Conservation (phyloP, 2,329 filamentous ascomycete species). For the Aschersonia sp. region DNA sequence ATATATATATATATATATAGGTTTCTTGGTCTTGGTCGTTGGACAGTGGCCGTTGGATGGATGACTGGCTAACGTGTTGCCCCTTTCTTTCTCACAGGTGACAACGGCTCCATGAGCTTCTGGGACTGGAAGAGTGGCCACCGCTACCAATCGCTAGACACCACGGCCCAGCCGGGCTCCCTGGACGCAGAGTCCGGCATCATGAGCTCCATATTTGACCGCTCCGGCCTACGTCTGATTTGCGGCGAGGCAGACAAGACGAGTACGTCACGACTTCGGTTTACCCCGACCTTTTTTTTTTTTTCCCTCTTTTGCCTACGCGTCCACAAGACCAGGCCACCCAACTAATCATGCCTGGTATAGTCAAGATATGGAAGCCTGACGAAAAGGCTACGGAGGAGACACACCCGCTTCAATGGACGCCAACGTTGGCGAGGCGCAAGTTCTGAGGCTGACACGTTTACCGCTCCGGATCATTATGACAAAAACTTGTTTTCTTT, state of each 20-base stretch:
- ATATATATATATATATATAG: no score
- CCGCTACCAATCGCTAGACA: conserved; percentile 79
- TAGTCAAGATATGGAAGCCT: conserved; percentile 89
- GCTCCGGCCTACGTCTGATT: conserved; percentile 76
- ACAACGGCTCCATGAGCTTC: conserved; percentile 93
- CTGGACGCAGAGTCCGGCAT: conserved; percentile 89
- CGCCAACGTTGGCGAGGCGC: conserved; percentile 60
- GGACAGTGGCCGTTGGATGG: neutral
- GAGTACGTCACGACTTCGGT: conserved; percentile 30
- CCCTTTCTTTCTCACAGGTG: conserved; percentile 25
- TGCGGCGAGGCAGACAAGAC: conserved; percentile 96
- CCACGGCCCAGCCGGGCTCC: conserved; percentile 83
- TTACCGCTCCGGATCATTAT: neutral
- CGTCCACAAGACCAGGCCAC: neutral
- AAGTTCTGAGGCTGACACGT: conserved; percentile 41
- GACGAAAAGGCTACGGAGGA: conserved; percentile 85
- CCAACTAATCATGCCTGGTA: conserved; percentile 35
- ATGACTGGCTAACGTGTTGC: neutral
- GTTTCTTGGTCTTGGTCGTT: no score
- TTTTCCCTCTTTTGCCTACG: neutral
- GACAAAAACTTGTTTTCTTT: neutral
- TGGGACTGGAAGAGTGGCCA: conserved; percentile 99
- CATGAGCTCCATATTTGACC: conserved; percentile 88
- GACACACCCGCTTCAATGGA: conserved; percentile 86
- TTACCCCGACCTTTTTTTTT: neutral